Evolutionary conservation across 257 asterid genomes (phyloP), one percentile per base, ranked within the genome.

Genomic region (Forsythia suspensa): DNA sequence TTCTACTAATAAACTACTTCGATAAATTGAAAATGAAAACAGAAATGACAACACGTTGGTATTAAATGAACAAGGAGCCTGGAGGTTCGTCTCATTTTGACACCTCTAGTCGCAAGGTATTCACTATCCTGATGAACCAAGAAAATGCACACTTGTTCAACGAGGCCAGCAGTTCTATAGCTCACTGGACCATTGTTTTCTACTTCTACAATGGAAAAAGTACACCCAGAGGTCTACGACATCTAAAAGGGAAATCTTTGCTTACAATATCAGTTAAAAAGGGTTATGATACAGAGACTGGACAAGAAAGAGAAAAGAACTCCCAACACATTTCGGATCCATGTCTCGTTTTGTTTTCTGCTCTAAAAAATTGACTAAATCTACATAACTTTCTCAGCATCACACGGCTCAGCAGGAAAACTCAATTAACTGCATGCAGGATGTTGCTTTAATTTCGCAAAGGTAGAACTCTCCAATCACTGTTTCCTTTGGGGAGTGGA

Each of bases 371-470:
- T 63, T 79, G 85, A 84, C 92, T 87, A 85, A 81, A 82, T 82
- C 92, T 94, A 94, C 86, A 86, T 76, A 80, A 86, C 52, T 83
- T 86, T 74, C 85, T 80, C 89, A 82, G 80, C 82, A 78, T 76
- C 40, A 79, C 7, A 76, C 72, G 46, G 85, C 82, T 85, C 87
- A 72, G 85, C 90, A 83, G 88, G 79, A 81, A 63, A 84, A 76
- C 85, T 78, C 78, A 77, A 76, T 74, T 80, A 88, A 86, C 89
- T 78, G 89, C 91, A 77, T 9, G 36, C 40, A 10, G 15, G 87
- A 61, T 73, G 83, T 82, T 73, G 77, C 84, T 79, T 85, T 72
- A 81, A 83, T 77, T 76, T 86, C 57, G 70, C 89, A 84, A 43
- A 61, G 90, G 87, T 83, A 83, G 84, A 84, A 83, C 81, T 72